Percentiles rank a stretch among this genome's conserved stretches.
Evolutionary conservation across 345 rosid genomes (phyloP).

Genomic region (Eucalyptus curtisii): DNA sequence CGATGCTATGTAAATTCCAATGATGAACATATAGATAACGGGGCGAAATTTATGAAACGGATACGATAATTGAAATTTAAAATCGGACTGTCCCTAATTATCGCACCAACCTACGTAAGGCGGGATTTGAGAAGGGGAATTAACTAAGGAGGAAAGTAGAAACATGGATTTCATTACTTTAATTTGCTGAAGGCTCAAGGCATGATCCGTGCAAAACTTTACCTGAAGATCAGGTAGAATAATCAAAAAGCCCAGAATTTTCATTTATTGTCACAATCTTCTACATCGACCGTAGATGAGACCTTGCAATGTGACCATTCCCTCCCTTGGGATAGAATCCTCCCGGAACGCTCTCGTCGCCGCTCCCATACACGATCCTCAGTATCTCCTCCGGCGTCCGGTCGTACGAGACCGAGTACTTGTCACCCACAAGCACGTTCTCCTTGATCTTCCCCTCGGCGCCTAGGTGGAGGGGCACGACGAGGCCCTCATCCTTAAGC

Average conservation of each 20-base stretch:
- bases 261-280: not conserved
- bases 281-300: slow-evolving; percentile 2
- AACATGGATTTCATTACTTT: not conserved
- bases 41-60: not conserved
- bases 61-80: too few species aligned
- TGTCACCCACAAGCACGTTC: slow-evolving; percentile 46
- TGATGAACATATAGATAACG: not conserved
- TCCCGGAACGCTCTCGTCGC: slow-evolving; percentile 39
- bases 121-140: not conserved
- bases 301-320: slow-evolving; percentile 42
- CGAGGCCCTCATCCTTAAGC: slow-evolving; percentile 44
- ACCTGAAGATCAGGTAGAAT: not conserved
- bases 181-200: not conserved
- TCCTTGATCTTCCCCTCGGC: slow-evolving; percentile 32
- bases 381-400: slow-evolving; percentile 55
- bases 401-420: slow-evolving; percentile 22
- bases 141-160: not conserved
- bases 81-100: not conserved
- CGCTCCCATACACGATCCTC: slow-evolving; percentile 53
- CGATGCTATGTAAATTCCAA: not conserved
- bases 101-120: not conserved
- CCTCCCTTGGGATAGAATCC: slow-evolving; percentile 67
- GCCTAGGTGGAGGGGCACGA: slow-evolving; percentile 13
- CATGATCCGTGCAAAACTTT: not conserved
- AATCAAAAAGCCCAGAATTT: not conserved